Conservation (phyloP, 139 green algal species). For the Limnomonas spitsbergensis region DNA sequence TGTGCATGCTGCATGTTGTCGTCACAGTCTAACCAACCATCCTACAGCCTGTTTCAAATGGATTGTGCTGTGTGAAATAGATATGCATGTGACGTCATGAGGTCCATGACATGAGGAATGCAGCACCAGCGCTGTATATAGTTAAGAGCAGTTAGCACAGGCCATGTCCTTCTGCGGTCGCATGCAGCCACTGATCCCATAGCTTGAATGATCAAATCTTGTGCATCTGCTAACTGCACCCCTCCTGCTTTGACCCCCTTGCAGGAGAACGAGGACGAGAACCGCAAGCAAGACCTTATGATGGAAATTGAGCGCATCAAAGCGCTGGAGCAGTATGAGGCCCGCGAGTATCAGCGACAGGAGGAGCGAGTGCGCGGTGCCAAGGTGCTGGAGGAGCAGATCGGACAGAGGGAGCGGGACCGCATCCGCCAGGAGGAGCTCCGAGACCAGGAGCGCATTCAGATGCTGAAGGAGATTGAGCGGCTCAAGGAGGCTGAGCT, state of each 20-base stretch:
- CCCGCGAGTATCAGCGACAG: slow-evolving; percentile 59
- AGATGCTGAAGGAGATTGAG: slow-evolving; percentile 65
- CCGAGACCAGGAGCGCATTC: slow-evolving; percentile 54
- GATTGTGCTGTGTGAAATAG: no score
- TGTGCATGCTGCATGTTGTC: no score
- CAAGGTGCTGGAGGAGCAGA: slow-evolving; percentile 74
- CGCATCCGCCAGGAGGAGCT: slow-evolving; percentile 59
- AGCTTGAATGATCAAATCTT: background rate
- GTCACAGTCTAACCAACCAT: no score
- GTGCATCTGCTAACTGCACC: no score
- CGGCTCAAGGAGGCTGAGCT: slow-evolving; percentile 66
- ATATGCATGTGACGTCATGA: no score
- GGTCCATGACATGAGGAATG: no score
- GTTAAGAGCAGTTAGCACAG: no score
- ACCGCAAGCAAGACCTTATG: slow-evolving; percentile 56
- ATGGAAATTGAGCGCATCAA: slow-evolving; percentile 83
- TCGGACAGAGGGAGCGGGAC: slow-evolving; percentile 60
- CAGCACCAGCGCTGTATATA: no score
- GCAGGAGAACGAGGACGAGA: slow-evolving; percentile 40
- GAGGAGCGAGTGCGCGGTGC: slow-evolving; percentile 62
- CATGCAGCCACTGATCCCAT: background rate
- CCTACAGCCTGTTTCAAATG: no score
- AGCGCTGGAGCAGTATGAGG: slow-evolving; percentile 60
- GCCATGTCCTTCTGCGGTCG: no score
- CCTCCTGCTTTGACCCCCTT: no score